A percentile compares a stretch with the other conserved stretches of the same genome.
phyloP scores from a whole-genome alignment of 345 rosid species.

The Rhodomyrtus tomentosa region DNA sequence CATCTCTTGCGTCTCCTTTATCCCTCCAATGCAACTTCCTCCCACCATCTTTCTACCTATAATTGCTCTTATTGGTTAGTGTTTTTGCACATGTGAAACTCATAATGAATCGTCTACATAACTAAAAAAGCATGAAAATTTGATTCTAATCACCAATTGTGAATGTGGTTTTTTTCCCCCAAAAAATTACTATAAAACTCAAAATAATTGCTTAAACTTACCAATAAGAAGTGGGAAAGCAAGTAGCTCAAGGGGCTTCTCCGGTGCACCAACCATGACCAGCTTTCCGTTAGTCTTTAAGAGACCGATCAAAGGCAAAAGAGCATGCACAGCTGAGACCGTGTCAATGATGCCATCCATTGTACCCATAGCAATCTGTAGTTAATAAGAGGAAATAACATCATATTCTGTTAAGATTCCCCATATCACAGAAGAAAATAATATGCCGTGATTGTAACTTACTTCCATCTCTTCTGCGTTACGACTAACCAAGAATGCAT shows the following conservation, averaged over 20 bases:
- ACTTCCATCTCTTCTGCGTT: slow-evolving; percentile 27
- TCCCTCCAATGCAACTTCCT: slow-evolving; percentile 7
- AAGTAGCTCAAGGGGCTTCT: slow-evolving; percentile 22
- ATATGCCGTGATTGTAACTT: neutral
- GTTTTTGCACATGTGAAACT: neutral
- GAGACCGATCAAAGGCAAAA: slow-evolving; percentile 19
- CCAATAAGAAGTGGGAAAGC: slow-evolving; percentile 14
- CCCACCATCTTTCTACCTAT: slow-evolving; percentile 10
- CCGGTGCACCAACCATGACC: slow-evolving; percentile 27
- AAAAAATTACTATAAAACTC: neutral
- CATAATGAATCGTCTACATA: neutral
- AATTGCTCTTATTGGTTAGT: neutral
- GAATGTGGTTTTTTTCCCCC: neutral
- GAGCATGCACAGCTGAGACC: slow-evolving; percentile 23
- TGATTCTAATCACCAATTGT: neutral
- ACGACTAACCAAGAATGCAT: slow-evolving; percentile 24
- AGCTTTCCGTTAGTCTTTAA: slow-evolving; percentile 26
- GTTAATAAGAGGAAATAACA: neutral
- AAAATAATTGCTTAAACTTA: neutral
- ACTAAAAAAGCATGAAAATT: neutral
- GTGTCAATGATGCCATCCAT: slow-evolving; percentile 40
- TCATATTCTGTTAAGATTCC: neutral
- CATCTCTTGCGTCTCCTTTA: slow-evolving; percentile 26
- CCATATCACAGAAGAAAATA: neutral
- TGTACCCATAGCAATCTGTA: slow-evolving; percentile 12